Evolutionary conservation across 192 early-diverging fungal species (phyloP).

Genomic region (Entrophospora sp.): DNA sequence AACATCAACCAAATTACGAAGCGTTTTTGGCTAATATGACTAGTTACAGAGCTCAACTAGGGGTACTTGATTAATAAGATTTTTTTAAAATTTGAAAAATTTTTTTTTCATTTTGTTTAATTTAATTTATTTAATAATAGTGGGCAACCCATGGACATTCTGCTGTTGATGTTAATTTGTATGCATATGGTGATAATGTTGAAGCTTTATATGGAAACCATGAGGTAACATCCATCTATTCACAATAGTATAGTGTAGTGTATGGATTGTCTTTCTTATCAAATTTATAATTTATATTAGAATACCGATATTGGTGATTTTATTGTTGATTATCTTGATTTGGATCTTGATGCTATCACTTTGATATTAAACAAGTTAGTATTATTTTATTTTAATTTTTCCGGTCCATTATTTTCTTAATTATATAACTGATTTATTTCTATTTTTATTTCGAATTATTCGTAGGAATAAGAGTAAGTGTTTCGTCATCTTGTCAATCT

Average conservation of each 20-base stretch:
- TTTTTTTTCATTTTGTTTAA: too few relatives aligned
- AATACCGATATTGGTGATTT: constrained; percentile 61
- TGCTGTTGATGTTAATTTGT: constrained; percentile 86
- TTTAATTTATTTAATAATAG: constrained; percentile 21
- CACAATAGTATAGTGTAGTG: neutral
- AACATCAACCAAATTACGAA: constrained; percentile 30
- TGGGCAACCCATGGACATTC: constrained; percentile 91
- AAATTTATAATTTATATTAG: neutral
- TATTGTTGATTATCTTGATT: constrained; percentile 41
- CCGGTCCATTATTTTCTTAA: too few relatives aligned
- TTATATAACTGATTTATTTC: too few relatives aligned
- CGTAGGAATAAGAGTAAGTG: too few relatives aligned
- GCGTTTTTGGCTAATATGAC: constrained; percentile 42
- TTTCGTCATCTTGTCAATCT: too few relatives aligned
- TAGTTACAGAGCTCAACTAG: constrained; percentile 49
- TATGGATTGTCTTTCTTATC: too few relatives aligned
- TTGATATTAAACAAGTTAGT: constrained; percentile 28
- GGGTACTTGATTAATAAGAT: constrained; percentile 27
- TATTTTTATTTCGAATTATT: too few relatives aligned
- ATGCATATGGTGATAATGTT: constrained; percentile 43
- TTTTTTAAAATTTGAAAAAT: constrained; percentile 16
- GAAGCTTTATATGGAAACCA: constrained; percentile 45
- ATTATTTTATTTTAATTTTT: too few relatives aligned
- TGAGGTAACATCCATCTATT: constrained; percentile 27
- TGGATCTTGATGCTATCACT: constrained; percentile 44